phyloP scores from a whole-genome alignment of 352 stramenopile genomes.

The Pythium phragmitis region DNA sequence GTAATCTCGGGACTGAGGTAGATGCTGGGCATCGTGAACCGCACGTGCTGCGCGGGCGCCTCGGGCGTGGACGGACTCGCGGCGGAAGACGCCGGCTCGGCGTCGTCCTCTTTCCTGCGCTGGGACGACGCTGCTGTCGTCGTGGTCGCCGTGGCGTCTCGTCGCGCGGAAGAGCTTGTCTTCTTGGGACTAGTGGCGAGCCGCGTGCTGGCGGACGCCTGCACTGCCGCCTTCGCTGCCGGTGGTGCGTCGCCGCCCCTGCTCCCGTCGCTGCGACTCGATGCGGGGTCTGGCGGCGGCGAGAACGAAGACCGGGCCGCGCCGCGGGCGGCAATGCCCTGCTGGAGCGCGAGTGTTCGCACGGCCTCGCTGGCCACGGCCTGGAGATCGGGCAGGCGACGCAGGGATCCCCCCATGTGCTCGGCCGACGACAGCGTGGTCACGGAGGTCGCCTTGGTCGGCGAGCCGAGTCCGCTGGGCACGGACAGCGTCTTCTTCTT shows the following conservation, averaged over 20 bases:
- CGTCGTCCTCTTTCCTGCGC: slow-evolving; percentile 13
- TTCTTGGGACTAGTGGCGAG: slow-evolving; percentile 9
- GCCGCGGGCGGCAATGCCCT: slow-evolving; percentile 9
- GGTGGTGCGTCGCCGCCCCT: neutral
- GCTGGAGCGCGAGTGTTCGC: neutral
- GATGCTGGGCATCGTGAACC: slow-evolving; percentile 38
- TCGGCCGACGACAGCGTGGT: slow-evolving; percentile 8
- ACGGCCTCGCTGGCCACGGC: slow-evolving; percentile 7
- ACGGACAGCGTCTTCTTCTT: slow-evolving; percentile 33
- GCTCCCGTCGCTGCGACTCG: slow-evolving; percentile 15
- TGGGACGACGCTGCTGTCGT: neutral
- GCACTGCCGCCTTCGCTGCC: neutral
- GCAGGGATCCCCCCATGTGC: slow-evolving; percentile 23
- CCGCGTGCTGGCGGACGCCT: neutral
- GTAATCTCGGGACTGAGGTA: slow-evolving; percentile 40
- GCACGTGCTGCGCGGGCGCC: slow-evolving; percentile 27
- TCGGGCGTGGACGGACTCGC: neutral
- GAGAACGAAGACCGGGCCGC: slow-evolving; percentile 6
- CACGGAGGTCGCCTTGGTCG: slow-evolving; percentile 17
- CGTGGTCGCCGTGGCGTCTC: neutral
- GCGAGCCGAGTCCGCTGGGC: slow-evolving; percentile 26
- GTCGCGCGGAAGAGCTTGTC: slow-evolving; percentile 1
- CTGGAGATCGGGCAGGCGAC: slow-evolving; percentile 24
- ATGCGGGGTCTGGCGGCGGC: neutral
- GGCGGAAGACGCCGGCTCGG: neutral